Evolutionary conservation across 164 flowering plant genomes (phyloP), one percentile per base, ranked within the genome.

Genomic region (Akebia trifoliata): DNA sequence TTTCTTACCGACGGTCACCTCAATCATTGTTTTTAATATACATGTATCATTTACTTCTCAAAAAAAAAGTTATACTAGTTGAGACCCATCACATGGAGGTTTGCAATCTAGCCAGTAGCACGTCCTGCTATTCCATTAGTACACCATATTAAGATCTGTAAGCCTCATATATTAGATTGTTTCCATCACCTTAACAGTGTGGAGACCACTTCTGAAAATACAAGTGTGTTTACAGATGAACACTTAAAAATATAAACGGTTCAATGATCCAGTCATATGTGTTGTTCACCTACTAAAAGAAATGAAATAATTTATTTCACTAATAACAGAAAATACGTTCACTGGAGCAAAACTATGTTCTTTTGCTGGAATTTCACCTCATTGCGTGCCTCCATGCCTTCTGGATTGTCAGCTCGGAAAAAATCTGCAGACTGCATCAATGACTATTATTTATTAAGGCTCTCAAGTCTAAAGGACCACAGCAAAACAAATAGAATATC

Each of bases 331-430:
- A n/a, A n/a, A n/a, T n/a, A n/a, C n/a, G n/a, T n/a, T n/a, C n/a
- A n/a, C n/a, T n/a, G n/a, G n/a, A 32, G 36, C 21, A 21, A 24
- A 50, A 30, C 35, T 32, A 20, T 1, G 28, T 51, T 62, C 9
- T 45, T 37, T 43, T 5, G 38, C 31, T 26, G 46, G 38, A 59
- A 4, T 51, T 21, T 75, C 70, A 93, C 99, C 97, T 93, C 97
- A 76, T 87, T 84, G 9, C 97, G 86, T 68, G 99, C 99, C 70
- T 93, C 98, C 66, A 87, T 66, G 56, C 98, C 98, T 77, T 93
- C 95, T 31, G 95, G 84, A 67, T 93, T 93, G 74, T 93, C 98
- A 61, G 80, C 94, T 61, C 98, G 81, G 67, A 93, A 93, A 65
- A 93, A 93, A 61, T 90, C 99, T 76, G 99, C 99, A 66, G 78